Evolutionary conservation across 768 basidiomycete genomes (phyloP).

Genomic region (Russula virescens): DNA sequence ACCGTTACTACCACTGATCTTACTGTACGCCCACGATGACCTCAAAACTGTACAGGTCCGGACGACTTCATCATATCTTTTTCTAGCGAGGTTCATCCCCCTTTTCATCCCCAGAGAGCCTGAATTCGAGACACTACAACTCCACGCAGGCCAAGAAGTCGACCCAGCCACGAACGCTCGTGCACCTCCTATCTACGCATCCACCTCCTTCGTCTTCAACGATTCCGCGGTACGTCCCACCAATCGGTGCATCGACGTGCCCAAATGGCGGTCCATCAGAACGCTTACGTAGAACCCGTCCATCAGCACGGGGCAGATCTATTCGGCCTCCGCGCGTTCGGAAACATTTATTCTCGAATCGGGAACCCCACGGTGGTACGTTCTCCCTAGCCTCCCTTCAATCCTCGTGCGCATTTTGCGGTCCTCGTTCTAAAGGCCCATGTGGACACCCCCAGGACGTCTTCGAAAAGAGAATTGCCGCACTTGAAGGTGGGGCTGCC

Average conservation of each 20-base stretch:
- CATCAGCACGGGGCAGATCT: conserved; percentile 64
- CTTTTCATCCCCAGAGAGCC: conserved; percentile 35
- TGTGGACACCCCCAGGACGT: conserved; percentile 47
- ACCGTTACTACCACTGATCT: no score
- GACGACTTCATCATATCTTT: no score
- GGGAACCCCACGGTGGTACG: conserved; percentile 61
- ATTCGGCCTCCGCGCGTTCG: conserved; percentile 46
- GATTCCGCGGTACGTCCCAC: conserved; percentile 47
- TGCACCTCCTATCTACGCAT: conserved; percentile 72
- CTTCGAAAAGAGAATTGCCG: conserved; percentile 73
- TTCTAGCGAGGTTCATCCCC: neutral
- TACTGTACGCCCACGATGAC: neutral
- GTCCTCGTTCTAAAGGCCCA: no score
- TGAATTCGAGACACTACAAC: conserved; percentile 75
- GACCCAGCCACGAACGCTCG: conserved; percentile 65
- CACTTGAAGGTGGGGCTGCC: conserved; percentile 70
- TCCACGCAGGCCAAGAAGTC: conserved; percentile 67
- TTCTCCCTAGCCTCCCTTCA: conserved; percentile 7
- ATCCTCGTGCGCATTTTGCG: no score
- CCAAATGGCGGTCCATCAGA: neutral
- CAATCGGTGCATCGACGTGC: neutral
- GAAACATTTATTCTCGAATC: conserved; percentile 60
- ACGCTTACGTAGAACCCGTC: neutral
- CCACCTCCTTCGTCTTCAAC: conserved; percentile 70
- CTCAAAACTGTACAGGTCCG: conserved; percentile 6